Evolutionary conservation across 2,329 filamentous ascomycete species (phyloP).

Genomic region (Penicillium psychrosexuale): DNA sequence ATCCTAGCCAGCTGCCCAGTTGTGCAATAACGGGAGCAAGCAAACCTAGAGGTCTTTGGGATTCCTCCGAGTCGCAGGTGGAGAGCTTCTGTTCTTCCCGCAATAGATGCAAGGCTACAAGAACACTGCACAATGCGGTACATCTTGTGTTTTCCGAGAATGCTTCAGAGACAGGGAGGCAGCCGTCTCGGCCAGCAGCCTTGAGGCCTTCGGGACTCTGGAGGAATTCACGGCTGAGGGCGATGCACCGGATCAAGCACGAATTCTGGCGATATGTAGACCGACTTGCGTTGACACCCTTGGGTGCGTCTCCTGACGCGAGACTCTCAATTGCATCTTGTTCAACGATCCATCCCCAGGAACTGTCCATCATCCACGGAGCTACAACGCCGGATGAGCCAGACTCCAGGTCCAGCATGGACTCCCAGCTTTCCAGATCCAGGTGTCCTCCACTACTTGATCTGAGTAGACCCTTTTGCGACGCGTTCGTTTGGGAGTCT

Average conservation of each 20-base stretch:
- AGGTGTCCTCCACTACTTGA: slow-evolving; percentile 50
- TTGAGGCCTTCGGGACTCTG: slow-evolving; percentile 56
- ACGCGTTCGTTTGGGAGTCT: slow-evolving; percentile 34
- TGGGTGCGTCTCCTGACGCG: slow-evolving; percentile 13
- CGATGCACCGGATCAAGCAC: slow-evolving; percentile 50
- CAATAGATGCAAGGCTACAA: slow-evolving; percentile 77
- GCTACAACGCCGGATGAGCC: slow-evolving; percentile 40
- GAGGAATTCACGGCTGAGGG: slow-evolving; percentile 64
- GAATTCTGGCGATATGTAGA: slow-evolving; percentile 38
- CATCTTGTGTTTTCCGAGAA: slow-evolving; percentile 56
- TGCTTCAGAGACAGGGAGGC: slow-evolving; percentile 60
- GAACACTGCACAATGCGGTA: slow-evolving; percentile 65
- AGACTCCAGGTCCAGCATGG: slow-evolving; percentile 49
- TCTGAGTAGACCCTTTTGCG: slow-evolving; percentile 46
- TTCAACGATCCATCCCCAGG: slow-evolving; percentile 71
- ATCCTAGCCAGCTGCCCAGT: slow-evolving; percentile 76
- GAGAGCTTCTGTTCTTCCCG: slow-evolving; percentile 85
- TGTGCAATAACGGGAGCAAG: slow-evolving; percentile 76
- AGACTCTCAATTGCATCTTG: slow-evolving; percentile 44
- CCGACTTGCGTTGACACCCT: slow-evolving; percentile 17
- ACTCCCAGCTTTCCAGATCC: slow-evolving; percentile 48
- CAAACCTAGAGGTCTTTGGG: slow-evolving; percentile 45
- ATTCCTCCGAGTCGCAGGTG: slow-evolving; percentile 52
- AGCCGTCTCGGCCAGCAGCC: slow-evolving; percentile 56
- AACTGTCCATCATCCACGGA: slow-evolving; percentile 55